These are phyloP conservation scores for Pythium pyrilobum DNA, from an alignment of 352 stramenopile species.

Conservation along the genomic window DNA sequence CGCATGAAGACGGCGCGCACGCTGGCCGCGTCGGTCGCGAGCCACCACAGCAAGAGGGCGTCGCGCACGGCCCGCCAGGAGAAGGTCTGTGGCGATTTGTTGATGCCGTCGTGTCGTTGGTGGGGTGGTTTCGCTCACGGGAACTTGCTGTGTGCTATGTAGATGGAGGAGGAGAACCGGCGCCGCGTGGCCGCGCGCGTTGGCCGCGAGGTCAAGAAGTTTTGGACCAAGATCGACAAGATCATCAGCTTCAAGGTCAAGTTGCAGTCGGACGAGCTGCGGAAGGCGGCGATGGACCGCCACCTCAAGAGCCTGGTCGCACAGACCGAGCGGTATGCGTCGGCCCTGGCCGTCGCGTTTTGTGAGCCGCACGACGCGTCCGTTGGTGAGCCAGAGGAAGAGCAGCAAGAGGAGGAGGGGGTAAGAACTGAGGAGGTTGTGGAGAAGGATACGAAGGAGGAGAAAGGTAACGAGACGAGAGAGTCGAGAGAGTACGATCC, in stretches of 20 bases:
- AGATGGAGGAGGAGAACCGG: conserved; percentile 35
- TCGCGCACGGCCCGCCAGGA: conserved; percentile 23
- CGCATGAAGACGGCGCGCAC: conserved; percentile 72
- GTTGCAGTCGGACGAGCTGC: conserved; percentile 79
- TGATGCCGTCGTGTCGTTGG: not conserved
- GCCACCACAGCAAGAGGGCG: conserved; percentile 47
- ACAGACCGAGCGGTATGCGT: conserved; percentile 97
- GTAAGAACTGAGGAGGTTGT: conserved; percentile 14
- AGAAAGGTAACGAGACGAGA: conserved; percentile 4
- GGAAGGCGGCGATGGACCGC: conserved; percentile 93
- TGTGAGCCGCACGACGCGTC: conserved; percentile 4
- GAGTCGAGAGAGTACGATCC: not conserved
- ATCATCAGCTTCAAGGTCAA: conserved; percentile 98
- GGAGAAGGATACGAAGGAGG: conserved; percentile 1
- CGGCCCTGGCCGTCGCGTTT: conserved; percentile 70
- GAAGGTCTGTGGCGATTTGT: conserved; percentile 24
- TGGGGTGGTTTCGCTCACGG: no score
- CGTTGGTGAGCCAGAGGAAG: not conserved
- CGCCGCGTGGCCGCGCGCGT: conserved; percentile 74
- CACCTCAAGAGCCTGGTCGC: conserved; percentile 93
- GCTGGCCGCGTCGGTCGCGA: conserved; percentile 54
- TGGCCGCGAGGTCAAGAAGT: conserved; percentile 86
- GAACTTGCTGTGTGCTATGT: not conserved
- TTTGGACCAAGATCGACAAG: conserved; percentile 98
- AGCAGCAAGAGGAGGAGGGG: conserved; percentile 10